phyloP scores from a whole-genome alignment of 208 protist species.

The Trypanosoma avium region DNA sequence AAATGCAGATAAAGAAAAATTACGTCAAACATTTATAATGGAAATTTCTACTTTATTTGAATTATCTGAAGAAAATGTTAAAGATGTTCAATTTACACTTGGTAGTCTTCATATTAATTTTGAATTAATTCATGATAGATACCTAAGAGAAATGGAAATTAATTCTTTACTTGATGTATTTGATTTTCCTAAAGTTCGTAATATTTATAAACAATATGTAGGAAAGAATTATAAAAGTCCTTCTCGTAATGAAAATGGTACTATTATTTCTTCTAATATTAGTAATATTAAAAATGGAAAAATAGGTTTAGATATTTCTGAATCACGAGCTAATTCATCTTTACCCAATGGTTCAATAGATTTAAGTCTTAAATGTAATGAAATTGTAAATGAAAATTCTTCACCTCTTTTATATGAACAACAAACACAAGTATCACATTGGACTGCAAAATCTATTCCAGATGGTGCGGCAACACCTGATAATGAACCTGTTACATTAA shows the following conservation, averaged over 20 bases:
- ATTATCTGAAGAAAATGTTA: slow-evolving; percentile 33
- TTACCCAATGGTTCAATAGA: background rate
- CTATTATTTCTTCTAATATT: background rate
- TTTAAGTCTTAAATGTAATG: too few relatives aligned
- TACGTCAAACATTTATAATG: slow-evolving; percentile 34
- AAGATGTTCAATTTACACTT: slow-evolving; percentile 26
- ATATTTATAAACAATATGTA: slow-evolving; percentile 28
- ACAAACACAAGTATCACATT: background rate
- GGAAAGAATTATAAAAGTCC: background rate
- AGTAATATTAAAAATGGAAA: background rate
- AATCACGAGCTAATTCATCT: too few relatives aligned
- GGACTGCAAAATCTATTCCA: background rate
- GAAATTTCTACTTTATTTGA: slow-evolving; percentile 42
- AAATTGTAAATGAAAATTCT: too few relatives aligned
- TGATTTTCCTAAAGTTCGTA: slow-evolving; percentile 37
- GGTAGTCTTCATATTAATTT: slow-evolving; percentile 37
- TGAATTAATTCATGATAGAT: slow-evolving; percentile 37
- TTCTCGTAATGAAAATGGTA: background rate
- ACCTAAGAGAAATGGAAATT: slow-evolving; percentile 33
- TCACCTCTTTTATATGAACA: background rate
- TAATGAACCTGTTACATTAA: slow-evolving; percentile 41
- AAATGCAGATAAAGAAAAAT: slow-evolving; percentile 22
- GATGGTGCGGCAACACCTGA: slow-evolving; percentile 21
- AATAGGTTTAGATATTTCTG: too few relatives aligned
- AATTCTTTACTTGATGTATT: slow-evolving; percentile 35